phyloP scores from a whole-genome alignment of 768 basidiomycete species.

The Sistotremastrum niveocremeum region DNA sequence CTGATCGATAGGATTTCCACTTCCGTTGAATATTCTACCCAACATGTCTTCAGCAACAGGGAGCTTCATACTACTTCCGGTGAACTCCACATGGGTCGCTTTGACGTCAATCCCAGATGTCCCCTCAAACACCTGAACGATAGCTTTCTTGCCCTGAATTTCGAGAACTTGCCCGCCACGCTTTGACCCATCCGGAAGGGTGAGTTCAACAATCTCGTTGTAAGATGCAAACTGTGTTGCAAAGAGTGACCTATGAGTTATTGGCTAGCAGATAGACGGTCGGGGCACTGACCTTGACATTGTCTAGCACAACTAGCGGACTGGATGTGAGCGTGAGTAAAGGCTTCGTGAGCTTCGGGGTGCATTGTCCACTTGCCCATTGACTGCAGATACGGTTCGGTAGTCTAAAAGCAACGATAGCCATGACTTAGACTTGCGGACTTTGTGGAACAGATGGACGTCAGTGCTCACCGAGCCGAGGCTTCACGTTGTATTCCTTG shows the following conservation, averaged over 20 bases:
- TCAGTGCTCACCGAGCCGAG: conserved; percentile 60
- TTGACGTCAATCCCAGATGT: conserved; percentile 97
- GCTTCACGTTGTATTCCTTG: conserved; percentile 76
- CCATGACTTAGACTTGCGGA: not conserved
- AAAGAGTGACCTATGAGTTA: not conserved
- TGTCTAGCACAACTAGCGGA: conserved; percentile 92
- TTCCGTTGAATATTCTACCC: conserved; percentile 98
- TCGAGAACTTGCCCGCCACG: conserved; percentile 97
- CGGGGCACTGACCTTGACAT: conserved; percentile 68
- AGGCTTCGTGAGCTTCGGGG: conserved; percentile 6
- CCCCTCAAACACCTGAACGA: conserved; percentile 98
- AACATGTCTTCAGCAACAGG: conserved; percentile 99
- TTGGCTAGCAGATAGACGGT: conserved; percentile 7
- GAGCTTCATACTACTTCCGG: conserved; percentile 96
- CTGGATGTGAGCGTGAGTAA: conserved; percentile 27
- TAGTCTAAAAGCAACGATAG: conserved; percentile 48
- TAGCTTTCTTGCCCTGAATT: conserved; percentile 96
- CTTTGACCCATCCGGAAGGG: conserved; percentile 87
- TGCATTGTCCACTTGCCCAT: conserved; percentile 50
- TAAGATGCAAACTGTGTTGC: conserved; percentile 77
- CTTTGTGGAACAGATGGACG: conserved; percentile 7
- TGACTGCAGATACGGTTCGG: conserved; percentile 96
- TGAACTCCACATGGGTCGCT: conserved; percentile 94
- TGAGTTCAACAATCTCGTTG: conserved; percentile 95
- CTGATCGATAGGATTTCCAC: conserved; percentile 94